phyloP scores from a whole-genome alignment of 495 filamentous ascomycete species.

The Hypomontagnella monticulosa region DNA sequence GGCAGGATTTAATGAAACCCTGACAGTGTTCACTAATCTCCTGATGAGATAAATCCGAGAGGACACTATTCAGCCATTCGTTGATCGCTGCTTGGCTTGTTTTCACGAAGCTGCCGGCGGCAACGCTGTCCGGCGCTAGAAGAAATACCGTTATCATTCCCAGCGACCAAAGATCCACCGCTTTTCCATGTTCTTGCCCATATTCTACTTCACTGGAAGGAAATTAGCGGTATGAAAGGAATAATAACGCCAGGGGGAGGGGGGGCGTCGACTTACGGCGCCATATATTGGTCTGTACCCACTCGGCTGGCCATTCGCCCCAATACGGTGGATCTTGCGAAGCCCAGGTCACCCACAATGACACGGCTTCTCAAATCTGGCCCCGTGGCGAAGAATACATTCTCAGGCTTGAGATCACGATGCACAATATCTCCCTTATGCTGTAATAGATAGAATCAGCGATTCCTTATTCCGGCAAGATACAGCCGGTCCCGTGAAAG shows the following conservation, averaged over 20 bases:
- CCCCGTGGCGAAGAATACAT: constrained; percentile 80
- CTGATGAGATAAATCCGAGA: constrained; percentile 51
- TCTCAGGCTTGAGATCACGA: constrained; percentile 95
- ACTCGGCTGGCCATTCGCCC: constrained; percentile 68
- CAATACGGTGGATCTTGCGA: constrained; percentile 56
- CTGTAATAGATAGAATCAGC: constrained; percentile 1
- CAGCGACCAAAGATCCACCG: constrained; percentile 58
- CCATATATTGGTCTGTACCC: constrained; percentile 72
- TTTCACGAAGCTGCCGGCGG: constrained; percentile 42
- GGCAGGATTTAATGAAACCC: constrained; percentile 64
- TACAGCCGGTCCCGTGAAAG: too few species aligned
- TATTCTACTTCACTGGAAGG: constrained; percentile 38
- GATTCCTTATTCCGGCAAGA: too few species aligned
- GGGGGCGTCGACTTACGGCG: constrained; percentile 67
- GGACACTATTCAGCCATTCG: constrained; percentile 41
- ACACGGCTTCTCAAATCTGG: constrained; percentile 62
- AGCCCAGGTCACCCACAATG: constrained; percentile 80
- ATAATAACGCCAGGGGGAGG: too few species aligned
- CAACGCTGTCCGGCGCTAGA: constrained; percentile 24
- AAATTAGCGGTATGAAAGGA: too few species aligned
- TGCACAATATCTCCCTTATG: constrained; percentile 85
- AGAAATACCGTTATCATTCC: constrained; percentile 27
- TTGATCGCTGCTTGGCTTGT: constrained; percentile 38
- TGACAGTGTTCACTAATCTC: constrained; percentile 54
- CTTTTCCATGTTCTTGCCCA: constrained; percentile 38